Conservation (phyloP, 139 green algal species). For the Chlamydomonas incerta region DNA sequence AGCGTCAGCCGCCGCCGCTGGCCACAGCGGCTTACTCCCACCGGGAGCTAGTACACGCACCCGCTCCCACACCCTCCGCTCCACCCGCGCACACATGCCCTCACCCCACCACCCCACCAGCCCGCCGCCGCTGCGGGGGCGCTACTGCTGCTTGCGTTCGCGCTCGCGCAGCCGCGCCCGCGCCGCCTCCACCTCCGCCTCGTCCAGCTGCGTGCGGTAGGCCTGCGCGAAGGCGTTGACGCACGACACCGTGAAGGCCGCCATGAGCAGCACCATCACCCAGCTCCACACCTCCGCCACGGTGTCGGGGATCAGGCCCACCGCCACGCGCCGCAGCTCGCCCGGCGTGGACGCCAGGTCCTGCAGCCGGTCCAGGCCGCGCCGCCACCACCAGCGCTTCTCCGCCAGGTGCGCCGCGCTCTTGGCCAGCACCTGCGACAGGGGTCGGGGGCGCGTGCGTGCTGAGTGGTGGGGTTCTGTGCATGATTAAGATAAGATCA, state of each 20-base stretch:
- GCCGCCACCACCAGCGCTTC: conserved; percentile 59
- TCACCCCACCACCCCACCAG: too few species aligned
- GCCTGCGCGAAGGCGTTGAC: conserved; percentile 63
- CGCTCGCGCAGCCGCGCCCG: not conserved
- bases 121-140: too few species aligned
- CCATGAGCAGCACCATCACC: conserved; percentile 59
- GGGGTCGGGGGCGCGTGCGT: not conserved
- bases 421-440: conserved; percentile 43
- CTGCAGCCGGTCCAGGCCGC: conserved; percentile 26
- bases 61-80: too few species aligned
- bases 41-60: too few species aligned
- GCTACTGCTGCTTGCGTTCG: conserved; percentile 24
- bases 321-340: conserved; percentile 40
- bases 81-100: too few species aligned
- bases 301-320: conserved; percentile 58
- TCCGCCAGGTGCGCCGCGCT: conserved; percentile 49
- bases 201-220: conserved; percentile 24
- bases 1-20: too few species aligned
- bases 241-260: conserved; percentile 57
- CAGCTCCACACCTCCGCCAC: conserved; percentile 60
- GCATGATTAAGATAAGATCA: too few species aligned
- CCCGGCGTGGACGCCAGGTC: conserved; percentile 11
- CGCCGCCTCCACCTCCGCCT: conserved; percentile 9
- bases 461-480: too few species aligned
- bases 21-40: too few species aligned